phyloP scores from a whole-genome alignment of 352 stramenopile species.

The Plasmopara muralis region DNA sequence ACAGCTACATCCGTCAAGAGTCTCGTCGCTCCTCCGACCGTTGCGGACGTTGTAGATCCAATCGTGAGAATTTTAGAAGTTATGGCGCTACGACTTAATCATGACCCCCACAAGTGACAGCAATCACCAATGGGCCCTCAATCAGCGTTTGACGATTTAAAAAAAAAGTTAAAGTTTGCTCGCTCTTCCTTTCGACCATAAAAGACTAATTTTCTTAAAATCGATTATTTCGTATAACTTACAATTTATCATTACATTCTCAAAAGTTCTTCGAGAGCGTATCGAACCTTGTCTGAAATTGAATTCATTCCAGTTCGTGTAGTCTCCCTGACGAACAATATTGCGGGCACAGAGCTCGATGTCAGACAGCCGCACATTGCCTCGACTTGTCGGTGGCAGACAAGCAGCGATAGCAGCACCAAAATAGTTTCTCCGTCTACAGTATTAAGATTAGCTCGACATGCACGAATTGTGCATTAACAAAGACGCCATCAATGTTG shows the following conservation, averaged over 20 bases:
- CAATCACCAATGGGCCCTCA: slow-evolving; percentile 34
- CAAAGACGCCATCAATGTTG: slow-evolving; percentile 14
- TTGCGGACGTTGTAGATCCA: slow-evolving; percentile 23
- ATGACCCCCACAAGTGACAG: slow-evolving; percentile 31
- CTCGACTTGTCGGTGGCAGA: slow-evolving; percentile 14
- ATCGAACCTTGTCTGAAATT: too few species aligned
- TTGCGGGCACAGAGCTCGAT: slow-evolving; percentile 37
- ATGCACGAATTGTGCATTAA: slow-evolving; percentile 19
- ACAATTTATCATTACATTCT: too few species aligned
- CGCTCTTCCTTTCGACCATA: slow-evolving; percentile 37
- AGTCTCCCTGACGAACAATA: slow-evolving; percentile 30
- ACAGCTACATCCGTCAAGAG: slow-evolving; percentile 14
- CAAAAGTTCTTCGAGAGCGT: too few species aligned
- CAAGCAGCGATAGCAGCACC: slow-evolving; percentile 21
- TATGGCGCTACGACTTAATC: slow-evolving; percentile 31
- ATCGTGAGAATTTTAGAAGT: slow-evolving; percentile 19
- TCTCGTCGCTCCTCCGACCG: slow-evolving; percentile 11
- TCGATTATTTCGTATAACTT: too few species aligned
- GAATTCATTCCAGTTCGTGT: slow-evolving; percentile 21
- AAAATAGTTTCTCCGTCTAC: slow-evolving; percentile 29
- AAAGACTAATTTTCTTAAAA: slow-evolving; percentile 37
- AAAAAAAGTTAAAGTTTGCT: slow-evolving; percentile 43
- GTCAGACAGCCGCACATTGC: slow-evolving; percentile 14
- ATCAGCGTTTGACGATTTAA: slow-evolving; percentile 43
- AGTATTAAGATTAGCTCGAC: slow-evolving; percentile 24